Conservation (phyloP, 495 filamentous ascomycete species). For the Lasiosphaeris hirsuta region DNA sequence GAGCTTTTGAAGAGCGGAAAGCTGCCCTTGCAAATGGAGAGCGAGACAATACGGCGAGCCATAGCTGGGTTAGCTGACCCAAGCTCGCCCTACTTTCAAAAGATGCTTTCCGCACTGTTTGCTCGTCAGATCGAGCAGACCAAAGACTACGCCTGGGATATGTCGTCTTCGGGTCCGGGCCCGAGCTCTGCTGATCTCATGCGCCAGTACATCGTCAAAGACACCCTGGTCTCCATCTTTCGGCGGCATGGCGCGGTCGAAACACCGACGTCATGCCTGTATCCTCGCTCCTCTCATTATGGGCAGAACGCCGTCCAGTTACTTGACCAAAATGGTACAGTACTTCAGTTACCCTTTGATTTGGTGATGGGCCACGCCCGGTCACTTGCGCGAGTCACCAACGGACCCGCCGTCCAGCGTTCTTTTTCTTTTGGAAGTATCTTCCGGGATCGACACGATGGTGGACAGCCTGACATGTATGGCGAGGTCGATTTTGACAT, state of each 20-base stretch:
- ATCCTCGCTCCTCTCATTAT: constrained; percentile 80
- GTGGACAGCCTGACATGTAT: constrained; percentile 76
- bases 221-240: constrained; percentile 74
- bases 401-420: constrained; percentile 60
- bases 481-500: constrained; percentile 96
- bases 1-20: constrained; percentile 86
- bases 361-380: constrained; percentile 86
- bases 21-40: constrained; percentile 85
- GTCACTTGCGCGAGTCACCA: constrained; percentile 65
- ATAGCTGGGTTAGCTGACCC: constrained; percentile 77
- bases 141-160: constrained; percentile 86
- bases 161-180: constrained; percentile 51
- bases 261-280: constrained; percentile 64
- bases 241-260: constrained; percentile 91
- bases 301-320: constrained; percentile 63
- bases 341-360: constrained; percentile 89
- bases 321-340: constrained; percentile 75
- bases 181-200: constrained; percentile 59
- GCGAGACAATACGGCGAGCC: constrained; percentile 79
- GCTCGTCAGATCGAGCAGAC: constrained; percentile 65
- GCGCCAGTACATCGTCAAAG: constrained; percentile 70
- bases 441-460: constrained; percentile 69
- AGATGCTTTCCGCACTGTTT: constrained; percentile 83
- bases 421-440: constrained; percentile 89
- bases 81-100: constrained; percentile 82